Percentiles rank a stretch among this genome's conserved stretches.
Evolutionary conservation across 2,329 filamentous ascomycete species (phyloP).

Genomic region (Fusarium anguioides): DNA sequence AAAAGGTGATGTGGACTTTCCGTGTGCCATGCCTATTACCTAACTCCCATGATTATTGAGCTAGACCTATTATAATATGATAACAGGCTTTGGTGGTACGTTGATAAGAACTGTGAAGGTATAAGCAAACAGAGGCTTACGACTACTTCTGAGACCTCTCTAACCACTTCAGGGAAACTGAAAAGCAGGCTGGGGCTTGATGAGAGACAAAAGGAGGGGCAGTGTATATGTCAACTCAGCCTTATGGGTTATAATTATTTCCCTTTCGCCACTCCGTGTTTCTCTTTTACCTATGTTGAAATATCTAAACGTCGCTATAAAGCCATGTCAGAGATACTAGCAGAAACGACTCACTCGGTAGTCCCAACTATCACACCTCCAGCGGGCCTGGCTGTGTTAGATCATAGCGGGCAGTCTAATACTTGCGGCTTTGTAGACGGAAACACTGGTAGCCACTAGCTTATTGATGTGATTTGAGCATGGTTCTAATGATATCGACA

Average conservation of each 20-base stretch:
- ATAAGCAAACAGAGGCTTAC: too few relatives aligned
- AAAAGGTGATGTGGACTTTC: too few relatives aligned
- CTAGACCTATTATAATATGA: too few relatives aligned
- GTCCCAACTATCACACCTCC: background rate
- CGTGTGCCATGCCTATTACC: too few relatives aligned
- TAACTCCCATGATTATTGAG: too few relatives aligned
- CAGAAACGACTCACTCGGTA: background rate
- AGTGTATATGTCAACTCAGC: background rate
- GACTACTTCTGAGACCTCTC: background rate
- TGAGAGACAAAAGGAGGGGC: background rate
- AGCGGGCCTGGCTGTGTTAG: background rate
- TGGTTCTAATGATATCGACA: background rate
- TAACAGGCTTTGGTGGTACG: too few relatives aligned
- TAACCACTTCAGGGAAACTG: background rate
- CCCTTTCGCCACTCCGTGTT: accelerated
- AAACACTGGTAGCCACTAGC: background rate
- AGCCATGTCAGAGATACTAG: background rate
- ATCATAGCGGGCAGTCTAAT: background rate
- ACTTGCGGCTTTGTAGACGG: background rate
- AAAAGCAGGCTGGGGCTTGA: background rate
- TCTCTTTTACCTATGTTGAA: too few relatives aligned
- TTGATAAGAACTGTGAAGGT: too few relatives aligned
- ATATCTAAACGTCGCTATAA: too few relatives aligned
- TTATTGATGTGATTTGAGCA: accelerated
- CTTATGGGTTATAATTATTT: background rate